A percentile compares a stretch with the other conserved stretches of the same genome.
phyloP scores from a whole-genome alignment of 1,284 basidiomycete genomes.

The Peniophora sp. region DNA sequence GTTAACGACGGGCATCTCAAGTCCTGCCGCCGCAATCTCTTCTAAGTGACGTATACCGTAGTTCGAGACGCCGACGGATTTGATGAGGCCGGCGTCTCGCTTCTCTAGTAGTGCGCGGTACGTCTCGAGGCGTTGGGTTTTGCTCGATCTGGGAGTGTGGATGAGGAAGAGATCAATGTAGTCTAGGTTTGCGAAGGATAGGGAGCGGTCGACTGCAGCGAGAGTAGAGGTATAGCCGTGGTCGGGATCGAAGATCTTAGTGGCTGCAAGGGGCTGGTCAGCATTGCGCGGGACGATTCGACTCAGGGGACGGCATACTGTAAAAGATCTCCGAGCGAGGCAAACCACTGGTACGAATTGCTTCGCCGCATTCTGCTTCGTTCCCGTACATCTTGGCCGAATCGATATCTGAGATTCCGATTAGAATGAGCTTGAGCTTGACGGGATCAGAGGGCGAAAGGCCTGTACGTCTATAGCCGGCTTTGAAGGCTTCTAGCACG shows the following conservation, averaged over 20 bases:
- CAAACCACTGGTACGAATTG: constrained; percentile 45
- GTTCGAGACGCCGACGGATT: constrained; percentile 56
- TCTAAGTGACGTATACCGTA: constrained; percentile 71
- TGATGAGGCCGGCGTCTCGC: constrained; percentile 42
- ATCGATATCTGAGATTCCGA: constrained; percentile 37
- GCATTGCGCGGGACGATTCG: neutral
- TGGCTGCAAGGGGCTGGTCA: constrained; percentile 37
- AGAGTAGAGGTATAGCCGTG: constrained; percentile 55
- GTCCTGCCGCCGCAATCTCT: constrained; percentile 57
- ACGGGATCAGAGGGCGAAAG: constrained; percentile 16
- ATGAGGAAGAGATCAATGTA: constrained; percentile 58
- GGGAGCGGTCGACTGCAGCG: constrained; percentile 48
- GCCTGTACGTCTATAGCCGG: constrained; percentile 56
- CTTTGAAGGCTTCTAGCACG: constrained; percentile 58
- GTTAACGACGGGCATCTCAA: constrained; percentile 68
- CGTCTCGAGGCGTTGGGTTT: constrained; percentile 31
- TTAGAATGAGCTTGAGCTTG: neutral
- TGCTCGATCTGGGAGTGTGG: constrained; percentile 42
- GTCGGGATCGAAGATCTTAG: constrained; percentile 48
- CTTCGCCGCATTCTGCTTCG: constrained; percentile 57
- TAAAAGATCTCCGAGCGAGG: constrained; percentile 56
- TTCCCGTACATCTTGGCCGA: constrained; percentile 74
- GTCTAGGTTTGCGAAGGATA: constrained; percentile 24
- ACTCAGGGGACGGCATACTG: constrained; percentile 39
- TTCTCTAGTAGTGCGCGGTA: constrained; percentile 36